Base-by-base conservation (phyloP, 1,284 basidiomycete genomes). In the Ustilago vetiveriae region DNA sequence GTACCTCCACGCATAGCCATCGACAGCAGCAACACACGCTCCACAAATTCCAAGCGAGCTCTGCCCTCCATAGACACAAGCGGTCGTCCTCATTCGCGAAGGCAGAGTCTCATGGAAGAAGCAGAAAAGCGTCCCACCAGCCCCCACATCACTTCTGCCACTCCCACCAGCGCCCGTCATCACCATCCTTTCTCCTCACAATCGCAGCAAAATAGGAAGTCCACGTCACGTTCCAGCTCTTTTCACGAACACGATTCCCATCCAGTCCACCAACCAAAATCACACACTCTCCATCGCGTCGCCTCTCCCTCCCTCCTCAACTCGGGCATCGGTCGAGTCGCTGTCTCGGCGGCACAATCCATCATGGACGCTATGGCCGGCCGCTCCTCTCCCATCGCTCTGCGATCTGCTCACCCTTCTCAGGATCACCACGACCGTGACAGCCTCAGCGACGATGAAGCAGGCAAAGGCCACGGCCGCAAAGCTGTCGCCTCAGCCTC, bases 311-410 rank as follows among this genome's bases (percentile, higher is more conserved):
- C 58, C 9, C 35, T 63, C 17, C 51, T 66, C 38, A 74, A 48
- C 33, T 66, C 59, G 24, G 66, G 51, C 58, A 42, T 76, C 26
- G 63, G 74, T 16, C 52, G 72, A 17, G 64, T 48, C 14, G 75
- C 73, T 35, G 70, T 69, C 24, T 63, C 64, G 21, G 71, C 75
- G 3, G 75, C 75, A 2, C 75, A 77, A 44, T 75, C 72, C 30
- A 47, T 75, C 36, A 74, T 75, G 54, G 73, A 71, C 24, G 75
- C 68, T 9, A 40, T 77, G 43, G 53, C 75, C 0, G 74, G 74
- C 17, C 65, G 72, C 5, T 40, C 68, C 9, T 75, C 75, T 6
- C 76, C 74, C 7, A 51, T 35, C 11, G 36, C 36, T 3, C 37
- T 50, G 9, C 48, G 67, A 4, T 44, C 57, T 36, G 59, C 58